Percentiles rank a stretch among this genome's conserved stretches.
These are phyloP conservation scores for Neurospora tetrasperma DNA, from an alignment of 495 filamentous ascomycete genomes.

Conservation along the genomic window DNA sequence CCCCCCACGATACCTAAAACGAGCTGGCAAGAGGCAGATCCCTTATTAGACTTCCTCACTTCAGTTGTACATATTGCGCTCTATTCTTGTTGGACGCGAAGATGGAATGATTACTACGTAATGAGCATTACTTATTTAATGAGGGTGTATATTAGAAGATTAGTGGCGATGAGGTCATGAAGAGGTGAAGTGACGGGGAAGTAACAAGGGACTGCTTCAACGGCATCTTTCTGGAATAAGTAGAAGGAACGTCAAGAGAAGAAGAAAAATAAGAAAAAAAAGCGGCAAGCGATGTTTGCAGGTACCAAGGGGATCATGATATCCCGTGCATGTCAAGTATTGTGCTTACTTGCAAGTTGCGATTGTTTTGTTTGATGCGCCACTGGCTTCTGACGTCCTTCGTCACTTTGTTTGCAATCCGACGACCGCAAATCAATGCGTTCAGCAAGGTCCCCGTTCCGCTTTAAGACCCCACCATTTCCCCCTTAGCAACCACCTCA, in stretches of 20 bases:
- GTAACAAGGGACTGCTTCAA: background rate
- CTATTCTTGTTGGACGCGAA: background rate
- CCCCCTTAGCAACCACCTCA: constrained; percentile 5
- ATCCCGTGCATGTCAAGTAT: background rate
- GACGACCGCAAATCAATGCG: background rate
- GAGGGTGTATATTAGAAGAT: background rate
- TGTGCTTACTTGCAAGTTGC: background rate
- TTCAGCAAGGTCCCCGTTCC: constrained; percentile 1
- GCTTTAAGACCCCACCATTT: constrained; percentile 1
- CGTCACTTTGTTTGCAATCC: constrained; percentile 1
- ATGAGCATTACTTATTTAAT: background rate
- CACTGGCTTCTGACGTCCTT: background rate
- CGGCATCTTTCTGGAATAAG: background rate
- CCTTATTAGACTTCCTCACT: background rate
- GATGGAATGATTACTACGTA: background rate
- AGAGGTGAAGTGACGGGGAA: background rate
- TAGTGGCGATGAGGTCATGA: background rate
- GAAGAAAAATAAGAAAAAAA: background rate
- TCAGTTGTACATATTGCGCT: background rate
- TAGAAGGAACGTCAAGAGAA: background rate
- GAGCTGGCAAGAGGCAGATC: background rate
- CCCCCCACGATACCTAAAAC: background rate
- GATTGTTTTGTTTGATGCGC: background rate
- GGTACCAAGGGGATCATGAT: background rate
- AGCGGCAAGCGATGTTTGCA: background rate